phyloP scores from a whole-genome alignment of 805 yeast species.

The Starmerella lactis-condensi region DNA sequence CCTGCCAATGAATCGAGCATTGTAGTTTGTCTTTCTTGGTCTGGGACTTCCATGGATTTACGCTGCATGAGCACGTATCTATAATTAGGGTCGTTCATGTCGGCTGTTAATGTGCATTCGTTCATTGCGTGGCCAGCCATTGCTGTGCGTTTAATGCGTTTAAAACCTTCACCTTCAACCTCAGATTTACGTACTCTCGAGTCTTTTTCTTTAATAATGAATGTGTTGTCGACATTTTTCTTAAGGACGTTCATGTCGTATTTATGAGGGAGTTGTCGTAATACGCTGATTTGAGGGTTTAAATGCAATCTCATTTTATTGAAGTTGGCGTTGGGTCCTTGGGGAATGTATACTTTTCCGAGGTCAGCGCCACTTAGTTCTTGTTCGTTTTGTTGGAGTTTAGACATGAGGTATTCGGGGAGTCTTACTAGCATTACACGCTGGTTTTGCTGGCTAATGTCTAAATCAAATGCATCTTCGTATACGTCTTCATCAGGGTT shows the following conservation, averaged over 20 bases:
- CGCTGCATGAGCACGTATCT: constrained; percentile 41
- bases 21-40: constrained; percentile 40
- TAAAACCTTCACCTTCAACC: constrained; percentile 5
- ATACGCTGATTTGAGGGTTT: constrained; percentile 24
- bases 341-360: constrained; percentile 56
- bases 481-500: constrained; percentile 24
- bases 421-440: constrained; percentile 85
- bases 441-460: constrained; percentile 39
- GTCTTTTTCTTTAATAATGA: constrained; percentile 73
- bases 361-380: constrained; percentile 52
- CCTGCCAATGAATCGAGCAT: constrained; percentile 69
- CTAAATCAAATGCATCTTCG: constrained; percentile 62
- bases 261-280: constrained; percentile 54
- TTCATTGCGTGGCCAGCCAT: constrained; percentile 75
- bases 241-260: constrained; percentile 67
- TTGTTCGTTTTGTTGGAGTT: constrained; percentile 47
- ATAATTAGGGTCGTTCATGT: constrained; percentile 54
- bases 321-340: constrained; percentile 11
- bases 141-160: constrained; percentile 44
- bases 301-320: constrained; percentile 23
- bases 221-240: constrained; percentile 67
- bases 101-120: constrained; percentile 78
- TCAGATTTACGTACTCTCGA: constrained; percentile 19
- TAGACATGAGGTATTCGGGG: constrained; percentile 69
- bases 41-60: constrained; percentile 28